phyloP scores from a whole-genome alignment of 1,284 basidiomycete species.

The Ustilago cynodontis region DNA sequence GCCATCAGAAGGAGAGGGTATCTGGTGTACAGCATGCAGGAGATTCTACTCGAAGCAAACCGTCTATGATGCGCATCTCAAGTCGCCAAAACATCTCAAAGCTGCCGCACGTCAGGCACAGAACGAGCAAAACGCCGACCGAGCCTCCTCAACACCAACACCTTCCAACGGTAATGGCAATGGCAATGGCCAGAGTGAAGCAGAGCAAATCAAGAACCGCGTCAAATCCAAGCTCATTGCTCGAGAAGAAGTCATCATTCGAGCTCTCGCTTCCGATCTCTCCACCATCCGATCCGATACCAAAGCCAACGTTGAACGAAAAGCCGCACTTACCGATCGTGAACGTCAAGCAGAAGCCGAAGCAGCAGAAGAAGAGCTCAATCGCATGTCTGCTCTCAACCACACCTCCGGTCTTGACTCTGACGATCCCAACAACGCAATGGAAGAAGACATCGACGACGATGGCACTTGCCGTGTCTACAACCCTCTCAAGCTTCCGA shows the following conservation, averaged over 20 bases:
- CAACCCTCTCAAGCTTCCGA: conserved; percentile 95
- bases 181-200: conserved; percentile 10
- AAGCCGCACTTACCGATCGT: conserved; percentile 92
- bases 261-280: conserved; percentile 40
- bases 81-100: conserved; percentile 94
- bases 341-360: conserved; percentile 96
- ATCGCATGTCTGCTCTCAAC: conserved; percentile 39
- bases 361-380: conserved; percentile 63
- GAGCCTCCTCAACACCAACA: background rate
- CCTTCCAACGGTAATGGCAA: background rate
- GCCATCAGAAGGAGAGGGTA: conserved; percentile 73
- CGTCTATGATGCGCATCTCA: conserved; percentile 95
- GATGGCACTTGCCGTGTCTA: conserved; percentile 86
- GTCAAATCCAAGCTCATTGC: conserved; percentile 55
- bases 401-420: conserved; percentile 35
- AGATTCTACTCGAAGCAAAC: conserved; percentile 96
- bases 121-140: conserved; percentile 16
- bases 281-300: conserved; percentile 72
- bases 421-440: conserved; percentile 19
- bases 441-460: conserved; percentile 49
- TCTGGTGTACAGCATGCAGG: conserved; percentile 96
- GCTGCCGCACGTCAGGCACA: conserved; percentile 80
- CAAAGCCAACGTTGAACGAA: conserved; percentile 93
- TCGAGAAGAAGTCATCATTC: conserved; percentile 57
- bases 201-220: conserved; percentile 38